These are phyloP conservation scores for Chalciporus pseudorubinellus DNA, from an alignment of 768 basidiomycete species.

Conservation along the genomic window DNA sequence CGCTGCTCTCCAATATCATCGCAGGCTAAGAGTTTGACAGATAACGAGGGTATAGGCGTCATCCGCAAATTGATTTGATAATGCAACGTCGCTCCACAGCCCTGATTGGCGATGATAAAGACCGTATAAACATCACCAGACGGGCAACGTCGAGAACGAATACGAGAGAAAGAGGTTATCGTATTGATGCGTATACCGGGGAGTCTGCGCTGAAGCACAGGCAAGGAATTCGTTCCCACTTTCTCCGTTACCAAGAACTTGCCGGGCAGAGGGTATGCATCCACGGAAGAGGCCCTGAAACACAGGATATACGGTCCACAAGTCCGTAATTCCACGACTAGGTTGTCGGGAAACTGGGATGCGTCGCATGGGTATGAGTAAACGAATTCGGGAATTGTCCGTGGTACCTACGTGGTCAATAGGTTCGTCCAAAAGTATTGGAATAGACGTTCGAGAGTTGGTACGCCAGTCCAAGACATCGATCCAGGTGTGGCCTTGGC, in stretches of 20 bases:
- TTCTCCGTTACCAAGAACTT: slow-evolving; percentile 2
- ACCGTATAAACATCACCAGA: slow-evolving; percentile 37
- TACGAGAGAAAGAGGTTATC: slow-evolving; percentile 37
- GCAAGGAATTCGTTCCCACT: slow-evolving; percentile 3
- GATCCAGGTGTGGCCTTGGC: slow-evolving; percentile 27
- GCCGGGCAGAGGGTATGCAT: slow-evolving; percentile 33
- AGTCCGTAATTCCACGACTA: slow-evolving; percentile 40
- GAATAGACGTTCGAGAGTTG: slow-evolving; percentile 13
- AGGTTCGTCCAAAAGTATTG: slow-evolving; percentile 18
- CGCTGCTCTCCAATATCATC: not conserved
- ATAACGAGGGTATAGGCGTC: slow-evolving; percentile 30
- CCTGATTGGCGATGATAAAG: slow-evolving; percentile 38
- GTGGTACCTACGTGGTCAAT: slow-evolving; percentile 30
- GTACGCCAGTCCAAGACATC: slow-evolving; percentile 39
- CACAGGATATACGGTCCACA: slow-evolving; percentile 49
- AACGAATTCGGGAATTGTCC: not conserved
- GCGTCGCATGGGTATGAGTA: not conserved
- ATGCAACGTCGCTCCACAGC: slow-evolving; percentile 43
- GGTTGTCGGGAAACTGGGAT: slow-evolving; percentile 26
- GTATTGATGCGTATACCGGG: slow-evolving; percentile 32
- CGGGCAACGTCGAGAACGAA: slow-evolving; percentile 23
- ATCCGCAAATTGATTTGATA: slow-evolving; percentile 34
- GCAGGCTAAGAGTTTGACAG: slow-evolving; percentile 39
- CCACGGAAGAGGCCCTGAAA: slow-evolving; percentile 48
- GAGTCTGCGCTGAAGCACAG: slow-evolving; percentile 16